phyloP scores from a whole-genome alignment of 2,329 filamentous ascomycete species.

The Aspergillus neotritici region DNA sequence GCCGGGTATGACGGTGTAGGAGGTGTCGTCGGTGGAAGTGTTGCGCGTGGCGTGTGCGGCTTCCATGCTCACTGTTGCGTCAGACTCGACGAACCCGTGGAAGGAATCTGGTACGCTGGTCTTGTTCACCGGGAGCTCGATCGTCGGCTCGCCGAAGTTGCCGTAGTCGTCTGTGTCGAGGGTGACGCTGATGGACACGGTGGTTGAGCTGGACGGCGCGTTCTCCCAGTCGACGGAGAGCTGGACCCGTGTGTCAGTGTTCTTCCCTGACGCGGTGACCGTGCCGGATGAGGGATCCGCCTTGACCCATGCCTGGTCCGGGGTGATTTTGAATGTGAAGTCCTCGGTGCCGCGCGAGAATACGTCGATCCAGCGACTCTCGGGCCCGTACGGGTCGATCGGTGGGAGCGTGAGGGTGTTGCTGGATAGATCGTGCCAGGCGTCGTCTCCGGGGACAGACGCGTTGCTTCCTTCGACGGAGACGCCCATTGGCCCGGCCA shows the following conservation, averaged over 20 bases:
- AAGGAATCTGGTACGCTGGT: constrained; percentile 49
- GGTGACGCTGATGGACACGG: constrained; percentile 28
- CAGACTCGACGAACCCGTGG: constrained; percentile 59
- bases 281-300: constrained; percentile 48
- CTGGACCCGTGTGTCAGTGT: constrained; percentile 48
- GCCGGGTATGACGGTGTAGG: constrained; percentile 49
- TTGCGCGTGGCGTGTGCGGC: constrained; percentile 24
- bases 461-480: constrained; percentile 61
- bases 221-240: constrained; percentile 54
- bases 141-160: constrained; percentile 35
- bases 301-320: constrained; percentile 47
- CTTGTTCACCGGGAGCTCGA: constrained; percentile 53
- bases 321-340: constrained; percentile 50
- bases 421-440: constrained; percentile 51
- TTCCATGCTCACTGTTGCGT: constrained; percentile 39
- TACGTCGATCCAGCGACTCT: constrained; percentile 57
- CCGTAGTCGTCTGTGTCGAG: constrained; percentile 19
- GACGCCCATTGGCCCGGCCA: constrained; percentile 60
- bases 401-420: constrained; percentile 51
- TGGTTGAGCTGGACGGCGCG: constrained; percentile 35
- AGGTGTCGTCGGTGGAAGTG: constrained; percentile 25
- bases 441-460: constrained; percentile 62
- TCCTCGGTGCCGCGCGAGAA: constrained; percentile 53
- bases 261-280: constrained; percentile 40
- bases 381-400: constrained; percentile 54